Evolutionary conservation across 2,329 filamentous ascomycete species (phyloP), one percentile per base, ranked within the genome.

Genomic region (Ophiostoma sp.): DNA sequence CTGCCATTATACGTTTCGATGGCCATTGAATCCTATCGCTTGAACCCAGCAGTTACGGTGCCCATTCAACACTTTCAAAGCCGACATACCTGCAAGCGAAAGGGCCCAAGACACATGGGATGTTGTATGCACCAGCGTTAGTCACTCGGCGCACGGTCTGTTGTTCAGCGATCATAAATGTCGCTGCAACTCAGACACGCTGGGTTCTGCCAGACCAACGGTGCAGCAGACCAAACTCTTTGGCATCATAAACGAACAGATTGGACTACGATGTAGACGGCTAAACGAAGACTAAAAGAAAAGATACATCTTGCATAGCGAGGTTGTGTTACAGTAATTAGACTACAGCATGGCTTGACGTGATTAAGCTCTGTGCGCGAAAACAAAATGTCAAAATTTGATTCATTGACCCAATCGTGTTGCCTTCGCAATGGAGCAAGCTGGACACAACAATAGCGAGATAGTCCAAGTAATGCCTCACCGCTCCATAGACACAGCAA

Each of bases 281-380:
- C 17, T 7, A 20, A n/a, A 48, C 44, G 7, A 48, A 48, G 44
- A 48, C 52, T 27, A 20, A 8, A 48, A n/a, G 44, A 48, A 48
- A 20, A 17, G 44, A 31, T 31, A 31, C 27, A 31, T 31, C 1
- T 20, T 3, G 39, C 39, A 41, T n/a, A 62, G 57, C 27, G 23
- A 20, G 4, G 27, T 35, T 3, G 13, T 62, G 11, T 35, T 17
- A 7, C 27, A 33, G 27, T 84, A 11, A 13, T 57, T 3, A 62
- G 15, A 27, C n/a, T 33, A 62, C 11, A 31, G 57, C 57, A 33
- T 62, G 57, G 57, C 27, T 33, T 62, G 57, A 62, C 57, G 57
- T 62, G 57, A 62, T 62, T 15, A 62, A 33, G 57, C 57, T 20
- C 57, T 27, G 27, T 33, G 57, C 57, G 57, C 11, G 27, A 15